Percentiles rank a stretch among this genome's conserved stretches.
phyloP scores from a whole-genome alignment of 2,329 filamentous ascomycete genomes.

The Aspergillus niger region DNA sequence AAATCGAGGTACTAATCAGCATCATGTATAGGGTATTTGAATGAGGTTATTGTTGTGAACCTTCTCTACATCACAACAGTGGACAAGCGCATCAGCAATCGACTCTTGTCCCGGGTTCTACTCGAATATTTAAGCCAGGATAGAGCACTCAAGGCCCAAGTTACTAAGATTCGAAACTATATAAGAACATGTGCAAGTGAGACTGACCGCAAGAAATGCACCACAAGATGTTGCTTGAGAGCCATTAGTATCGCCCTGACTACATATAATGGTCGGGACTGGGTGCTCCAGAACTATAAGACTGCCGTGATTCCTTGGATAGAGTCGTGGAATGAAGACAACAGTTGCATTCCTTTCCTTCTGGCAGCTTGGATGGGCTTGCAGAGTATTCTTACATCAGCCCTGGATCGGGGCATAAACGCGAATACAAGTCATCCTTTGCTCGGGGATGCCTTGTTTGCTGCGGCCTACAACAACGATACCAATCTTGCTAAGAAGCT shows the following conservation, averaged over 20 bases:
- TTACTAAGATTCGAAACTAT: background rate
- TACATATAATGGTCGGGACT: background rate
- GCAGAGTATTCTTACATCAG: background rate
- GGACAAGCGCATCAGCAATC: too few species aligned
- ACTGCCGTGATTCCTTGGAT: background rate
- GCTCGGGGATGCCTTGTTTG: constrained; percentile 1
- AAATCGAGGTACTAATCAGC: background rate
- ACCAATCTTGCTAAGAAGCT: background rate
- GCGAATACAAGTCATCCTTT: background rate
- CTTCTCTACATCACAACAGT: too few species aligned
- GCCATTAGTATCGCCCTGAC: constrained; percentile 5
- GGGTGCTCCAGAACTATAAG: background rate
- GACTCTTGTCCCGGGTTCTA: too few species aligned
- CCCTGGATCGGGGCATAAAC: background rate
- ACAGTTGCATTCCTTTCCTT: background rate
- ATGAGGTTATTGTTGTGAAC: background rate
- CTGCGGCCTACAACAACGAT: constrained; percentile 5
- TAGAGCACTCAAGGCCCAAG: background rate
- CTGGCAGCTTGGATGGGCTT: constrained; percentile 9
- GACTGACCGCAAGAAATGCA: background rate
- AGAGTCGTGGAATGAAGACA: background rate
- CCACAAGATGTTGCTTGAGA: background rate
- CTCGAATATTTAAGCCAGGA: background rate
- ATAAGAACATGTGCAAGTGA: background rate
- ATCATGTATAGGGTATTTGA: background rate